Conservation (phyloP, 345 rosid genomes). For the Clausena lansium region DNA sequence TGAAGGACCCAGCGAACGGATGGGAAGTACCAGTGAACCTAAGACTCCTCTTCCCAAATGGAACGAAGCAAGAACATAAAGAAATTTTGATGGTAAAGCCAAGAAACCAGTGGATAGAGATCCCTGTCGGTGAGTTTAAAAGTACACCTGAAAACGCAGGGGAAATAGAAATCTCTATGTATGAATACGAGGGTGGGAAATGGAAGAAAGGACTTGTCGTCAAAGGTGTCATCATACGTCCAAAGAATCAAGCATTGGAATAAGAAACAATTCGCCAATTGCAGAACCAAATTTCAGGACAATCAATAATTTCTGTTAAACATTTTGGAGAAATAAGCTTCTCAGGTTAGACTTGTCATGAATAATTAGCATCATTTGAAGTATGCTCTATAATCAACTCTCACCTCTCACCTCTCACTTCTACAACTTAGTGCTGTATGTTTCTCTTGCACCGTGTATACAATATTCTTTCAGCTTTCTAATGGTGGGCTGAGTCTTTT, state of each 20-base stretch:
- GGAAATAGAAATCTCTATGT: conserved; percentile 48
- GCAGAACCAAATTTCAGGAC: not conserved
- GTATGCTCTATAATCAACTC: not conserved
- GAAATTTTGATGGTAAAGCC: conserved; percentile 29
- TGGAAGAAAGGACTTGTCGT: conserved; percentile 68
- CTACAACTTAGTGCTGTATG: not conserved
- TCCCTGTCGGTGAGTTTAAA: conserved; percentile 44
- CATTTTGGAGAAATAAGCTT: not conserved
- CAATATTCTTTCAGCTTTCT: not conserved
- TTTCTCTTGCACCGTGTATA: not conserved
- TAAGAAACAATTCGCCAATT: not conserved
- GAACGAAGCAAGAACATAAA: conserved; percentile 35
- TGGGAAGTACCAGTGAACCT: conserved; percentile 58
- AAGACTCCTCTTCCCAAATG: conserved; percentile 40
- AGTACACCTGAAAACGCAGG: conserved; percentile 31
- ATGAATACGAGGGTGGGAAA: conserved; percentile 39
- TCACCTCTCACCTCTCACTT: not conserved
- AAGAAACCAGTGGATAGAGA: conserved; percentile 50
- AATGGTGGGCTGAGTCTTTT: not conserved
- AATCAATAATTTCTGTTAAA: not conserved
- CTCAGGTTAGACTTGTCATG: not conserved
- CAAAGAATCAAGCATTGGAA: conserved; percentile 23
- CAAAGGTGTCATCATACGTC: conserved; percentile 55
- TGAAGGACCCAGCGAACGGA: conserved; percentile 44
- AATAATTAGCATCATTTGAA: not conserved